A percentile compares a stretch with the other conserved stretches of the same genome.
These are phyloP conservation scores for Populus simonii DNA, from an alignment of 345 rosid species.

Conservation along the genomic window DNA sequence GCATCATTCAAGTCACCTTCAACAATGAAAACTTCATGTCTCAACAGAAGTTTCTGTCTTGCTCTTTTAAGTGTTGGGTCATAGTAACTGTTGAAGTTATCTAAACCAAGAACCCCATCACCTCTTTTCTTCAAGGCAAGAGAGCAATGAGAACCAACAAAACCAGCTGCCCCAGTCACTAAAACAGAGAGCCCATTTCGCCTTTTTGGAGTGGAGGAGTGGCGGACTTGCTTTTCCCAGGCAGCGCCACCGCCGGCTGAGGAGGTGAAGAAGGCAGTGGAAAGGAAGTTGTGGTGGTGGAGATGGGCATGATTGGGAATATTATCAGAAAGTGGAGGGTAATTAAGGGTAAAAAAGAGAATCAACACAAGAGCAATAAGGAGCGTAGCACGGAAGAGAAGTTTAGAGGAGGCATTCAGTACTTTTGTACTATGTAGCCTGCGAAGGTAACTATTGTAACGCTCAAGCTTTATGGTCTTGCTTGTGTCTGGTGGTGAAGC, in stretches of 20 bases:
- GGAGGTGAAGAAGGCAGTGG: conserved; percentile 13
- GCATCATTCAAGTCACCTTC: conserved; percentile 26
- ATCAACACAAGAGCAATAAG: conserved; percentile 74
- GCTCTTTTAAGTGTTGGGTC: conserved; percentile 20
- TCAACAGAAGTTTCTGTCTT: conserved; percentile 9
- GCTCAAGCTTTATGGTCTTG: conserved; percentile 82
- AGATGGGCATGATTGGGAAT: conserved; percentile 30
- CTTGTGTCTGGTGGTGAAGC: conserved; percentile 71
- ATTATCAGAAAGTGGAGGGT: conserved; percentile 67
- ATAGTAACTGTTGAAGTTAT: conserved; percentile 25
- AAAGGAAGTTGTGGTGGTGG: conserved; percentile 31
- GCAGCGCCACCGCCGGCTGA: conserved; percentile 10
- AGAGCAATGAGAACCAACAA: conserved; percentile 25
- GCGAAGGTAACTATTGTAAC: conserved; percentile 84
- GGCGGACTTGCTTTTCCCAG: conserved; percentile 30
- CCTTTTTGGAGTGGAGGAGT: conserved; percentile 22
- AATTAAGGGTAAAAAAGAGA: conserved; percentile 68
- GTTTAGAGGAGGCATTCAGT: conserved; percentile 77
- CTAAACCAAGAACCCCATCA: conserved; percentile 26
- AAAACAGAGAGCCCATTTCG: conserved; percentile 16
- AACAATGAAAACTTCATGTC: conserved; percentile 18
- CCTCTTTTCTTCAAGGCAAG: conserved; percentile 27
- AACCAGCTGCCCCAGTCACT: conserved; percentile 27
- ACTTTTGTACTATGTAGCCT: conserved; percentile 66
- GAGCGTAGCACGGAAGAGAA: conserved; percentile 75